phyloP scores from a whole-genome alignment of 306 rosid species.

The Cicer pinnatifidum region DNA sequence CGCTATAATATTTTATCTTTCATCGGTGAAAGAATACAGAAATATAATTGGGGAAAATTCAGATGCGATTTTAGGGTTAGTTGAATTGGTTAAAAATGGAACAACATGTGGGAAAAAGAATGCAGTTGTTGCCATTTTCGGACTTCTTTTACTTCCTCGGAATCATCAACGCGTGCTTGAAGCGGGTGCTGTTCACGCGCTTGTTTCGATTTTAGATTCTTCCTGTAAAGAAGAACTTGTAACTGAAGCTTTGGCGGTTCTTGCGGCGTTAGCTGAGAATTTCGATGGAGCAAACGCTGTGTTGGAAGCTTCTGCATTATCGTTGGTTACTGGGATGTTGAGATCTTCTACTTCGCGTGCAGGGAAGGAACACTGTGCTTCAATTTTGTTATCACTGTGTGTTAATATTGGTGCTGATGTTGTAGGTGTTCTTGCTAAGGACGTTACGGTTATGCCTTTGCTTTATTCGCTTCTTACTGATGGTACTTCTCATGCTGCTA shows the following conservation, averaged over 20 bases:
- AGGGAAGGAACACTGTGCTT: conserved; percentile 68
- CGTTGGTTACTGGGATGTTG: conserved; percentile 46
- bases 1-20: conserved; percentile 69
- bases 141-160: conserved; percentile 55
- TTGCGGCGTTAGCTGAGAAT: conserved; percentile 62
- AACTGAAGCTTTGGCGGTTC: conserved; percentile 63
- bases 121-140: conserved; percentile 73
- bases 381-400: conserved; percentile 64
- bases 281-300: conserved; percentile 60
- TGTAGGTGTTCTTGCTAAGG: conserved; percentile 55
- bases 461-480: conserved; percentile 66
- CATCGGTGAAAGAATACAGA: conserved; percentile 59
- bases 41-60: conserved; percentile 64
- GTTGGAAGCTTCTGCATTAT: conserved; percentile 45
- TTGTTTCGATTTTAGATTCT: conserved; percentile 52
- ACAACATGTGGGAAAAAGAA: conserved; percentile 73
- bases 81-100: conserved; percentile 65
- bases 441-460: conserved; percentile 56
- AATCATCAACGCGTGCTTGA: conserved; percentile 59
- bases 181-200: conserved; percentile 59
- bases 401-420: conserved; percentile 61
- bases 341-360: conserved; percentile 37
- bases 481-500: conserved; percentile 59
- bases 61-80: conserved; percentile 57
- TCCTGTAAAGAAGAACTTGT: conserved; percentile 56